These are phyloP conservation scores for Corinectria fuckeliana DNA, from an alignment of 2,329 filamentous ascomycete genomes.

Conservation along the genomic window DNA sequence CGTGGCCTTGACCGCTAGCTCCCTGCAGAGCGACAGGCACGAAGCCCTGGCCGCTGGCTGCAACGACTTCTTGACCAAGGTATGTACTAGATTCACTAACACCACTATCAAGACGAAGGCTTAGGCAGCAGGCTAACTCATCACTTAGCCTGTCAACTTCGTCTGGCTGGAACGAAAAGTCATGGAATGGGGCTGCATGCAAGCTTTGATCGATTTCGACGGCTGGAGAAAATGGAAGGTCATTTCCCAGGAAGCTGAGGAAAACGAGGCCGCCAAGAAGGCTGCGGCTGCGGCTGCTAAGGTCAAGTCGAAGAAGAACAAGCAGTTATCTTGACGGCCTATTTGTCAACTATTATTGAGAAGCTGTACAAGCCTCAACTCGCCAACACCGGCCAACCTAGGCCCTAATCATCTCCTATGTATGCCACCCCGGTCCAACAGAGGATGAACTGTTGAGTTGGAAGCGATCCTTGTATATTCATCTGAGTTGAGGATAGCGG, in stretches of 20 bases:
- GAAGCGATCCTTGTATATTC: not conserved
- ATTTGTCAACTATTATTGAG: not conserved
- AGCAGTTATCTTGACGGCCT: constrained; percentile 42
- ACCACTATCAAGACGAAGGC: not conserved
- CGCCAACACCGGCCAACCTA: not conserved
- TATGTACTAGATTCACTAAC: constrained; percentile 48
- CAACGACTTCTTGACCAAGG: constrained; percentile 98
- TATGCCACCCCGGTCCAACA: not conserved
- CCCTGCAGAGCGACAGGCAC: constrained; percentile 91
- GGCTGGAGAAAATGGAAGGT: constrained; percentile 98
- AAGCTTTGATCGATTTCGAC: constrained; percentile 97
- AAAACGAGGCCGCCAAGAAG: constrained; percentile 52
- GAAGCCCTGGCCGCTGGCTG: constrained; percentile 94
- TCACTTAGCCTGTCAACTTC: constrained; percentile 85
- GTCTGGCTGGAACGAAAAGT: constrained; percentile 97
- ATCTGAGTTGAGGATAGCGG: not conserved
- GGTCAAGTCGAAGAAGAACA: constrained; percentile 54
- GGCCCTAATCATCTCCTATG: not conserved
- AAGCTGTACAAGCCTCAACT: not conserved
- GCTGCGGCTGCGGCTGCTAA: constrained; percentile 42
- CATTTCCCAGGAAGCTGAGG: constrained; percentile 61
- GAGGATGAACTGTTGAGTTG: not conserved
- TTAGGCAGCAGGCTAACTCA: constrained; percentile 19
- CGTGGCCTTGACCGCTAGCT: constrained; percentile 93
- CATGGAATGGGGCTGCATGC: constrained; percentile 99